Evolutionary conservation across 345 rosid species (phyloP).

Genomic region (Salix brachista): DNA sequence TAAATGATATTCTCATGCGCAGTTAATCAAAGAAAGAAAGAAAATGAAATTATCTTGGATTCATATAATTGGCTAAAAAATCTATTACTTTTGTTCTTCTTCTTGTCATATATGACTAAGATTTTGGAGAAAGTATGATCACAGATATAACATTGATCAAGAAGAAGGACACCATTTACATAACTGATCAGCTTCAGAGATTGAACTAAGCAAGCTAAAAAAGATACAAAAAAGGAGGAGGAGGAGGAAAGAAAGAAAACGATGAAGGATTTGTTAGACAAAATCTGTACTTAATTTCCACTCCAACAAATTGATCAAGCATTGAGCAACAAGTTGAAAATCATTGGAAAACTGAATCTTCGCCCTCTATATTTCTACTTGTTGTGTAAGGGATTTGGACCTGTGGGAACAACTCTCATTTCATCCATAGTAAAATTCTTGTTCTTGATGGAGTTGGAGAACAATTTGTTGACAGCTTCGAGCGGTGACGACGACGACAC

Average conservation of each 20-base stretch:
- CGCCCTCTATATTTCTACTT: slow-evolving; percentile 1
- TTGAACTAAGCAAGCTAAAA: neutral
- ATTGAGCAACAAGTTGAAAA: neutral
- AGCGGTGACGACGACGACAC: neutral
- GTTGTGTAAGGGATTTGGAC: slow-evolving; percentile 39
- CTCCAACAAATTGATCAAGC: neutral
- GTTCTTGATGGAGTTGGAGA: slow-evolving; percentile 9
- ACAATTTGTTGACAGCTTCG: neutral
- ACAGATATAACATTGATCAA: neutral
- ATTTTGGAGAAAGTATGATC: neutral
- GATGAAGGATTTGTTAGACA: too few relatives aligned
- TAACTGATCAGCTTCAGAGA: neutral
- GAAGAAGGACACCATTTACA: neutral
- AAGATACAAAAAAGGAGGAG: neutral
- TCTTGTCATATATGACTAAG: neutral
- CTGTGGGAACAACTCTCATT: slow-evolving; percentile 31
- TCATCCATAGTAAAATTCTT: slow-evolving; percentile 10
- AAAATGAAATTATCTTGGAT: neutral
- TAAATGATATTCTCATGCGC: neutral
- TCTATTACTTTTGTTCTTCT: neutral
- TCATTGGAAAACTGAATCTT: neutral
- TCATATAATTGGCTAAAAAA: neutral
- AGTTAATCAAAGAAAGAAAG: neutral
- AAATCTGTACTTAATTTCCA: too few relatives aligned
- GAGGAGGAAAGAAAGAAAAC: too few relatives aligned